Evolutionary conservation across 371 early-diverging fungal genomes (phyloP).

Genomic region (Mortierella sp.): DNA sequence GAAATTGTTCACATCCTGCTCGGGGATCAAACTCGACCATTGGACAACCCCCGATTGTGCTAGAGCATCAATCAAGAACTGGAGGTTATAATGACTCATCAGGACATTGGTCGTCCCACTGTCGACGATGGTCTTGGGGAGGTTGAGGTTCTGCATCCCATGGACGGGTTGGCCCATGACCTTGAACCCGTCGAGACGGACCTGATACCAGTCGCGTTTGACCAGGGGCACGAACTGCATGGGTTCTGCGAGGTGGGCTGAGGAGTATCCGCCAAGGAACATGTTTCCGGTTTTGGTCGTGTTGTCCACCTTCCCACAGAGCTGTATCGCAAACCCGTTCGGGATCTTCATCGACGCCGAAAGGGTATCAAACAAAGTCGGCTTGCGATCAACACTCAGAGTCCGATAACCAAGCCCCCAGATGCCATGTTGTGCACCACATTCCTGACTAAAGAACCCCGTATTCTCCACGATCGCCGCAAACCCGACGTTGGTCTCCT

Average conservation of each 20-base stretch:
- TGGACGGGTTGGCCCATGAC: constrained; percentile 47
- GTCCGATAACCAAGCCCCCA: constrained; percentile 50
- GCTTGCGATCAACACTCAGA: constrained; percentile 42
- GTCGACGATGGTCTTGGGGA: constrained; percentile 59
- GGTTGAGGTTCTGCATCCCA: constrained; percentile 51
- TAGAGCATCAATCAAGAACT: constrained; percentile 49
- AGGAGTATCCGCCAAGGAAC: constrained; percentile 52
- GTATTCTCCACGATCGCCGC: constrained; percentile 53
- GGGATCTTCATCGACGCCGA: constrained; percentile 55
- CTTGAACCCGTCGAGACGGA: constrained; percentile 57
- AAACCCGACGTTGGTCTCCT: constrained; percentile 53
- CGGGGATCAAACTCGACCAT: constrained; percentile 39
- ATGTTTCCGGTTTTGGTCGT: constrained; percentile 53
- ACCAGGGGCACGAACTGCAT: constrained; percentile 49
- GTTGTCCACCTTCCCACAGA: constrained; percentile 38
- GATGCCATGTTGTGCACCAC: constrained; percentile 53
- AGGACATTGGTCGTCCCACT: constrained; percentile 60
- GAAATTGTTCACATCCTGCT: constrained; percentile 45
- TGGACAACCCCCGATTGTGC: constrained; percentile 36
- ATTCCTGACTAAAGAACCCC: constrained; percentile 47
- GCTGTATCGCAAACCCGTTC: constrained; percentile 51
- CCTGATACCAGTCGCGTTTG: constrained; percentile 58
- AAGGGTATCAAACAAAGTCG: constrained; percentile 45
- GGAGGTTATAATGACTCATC: constrained; percentile 58
- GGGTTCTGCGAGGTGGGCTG: constrained; percentile 34